Evolutionary conservation across 1,284 basidiomycete genomes (phyloP), one percentile per base, ranked within the genome.

Genomic region (Mycena citricolor): DNA sequence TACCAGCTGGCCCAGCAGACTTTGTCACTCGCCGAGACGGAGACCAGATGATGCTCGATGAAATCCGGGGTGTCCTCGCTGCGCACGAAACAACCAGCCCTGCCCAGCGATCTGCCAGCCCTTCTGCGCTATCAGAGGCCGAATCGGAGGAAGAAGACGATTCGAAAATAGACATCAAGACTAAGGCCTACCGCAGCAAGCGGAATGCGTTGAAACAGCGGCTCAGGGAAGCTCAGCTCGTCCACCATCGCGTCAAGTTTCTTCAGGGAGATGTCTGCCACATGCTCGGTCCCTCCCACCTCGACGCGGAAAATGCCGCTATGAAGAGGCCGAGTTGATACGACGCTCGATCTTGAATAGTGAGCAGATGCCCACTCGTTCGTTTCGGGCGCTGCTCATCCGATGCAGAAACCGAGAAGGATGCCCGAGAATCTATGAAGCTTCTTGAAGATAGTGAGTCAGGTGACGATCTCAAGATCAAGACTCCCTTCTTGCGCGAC

Each of bases 201-300:
- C 69, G 68, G 25, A 57, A 61, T 10, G 74, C 71, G 0, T 61
- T 88, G 26, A 70, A 75, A 41, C 62, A 72, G 36, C 75, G 86
- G 17, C 58, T 86, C 23, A 73, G 87, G 5, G 86, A 89, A 45
- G 73, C 63, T 22, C 66, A 69, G 20, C 68, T 90, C 31, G 64
- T 77, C 6, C 61, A 84, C 49, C 86, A 90, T 64, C 69, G 76
- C 32, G 72, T 85, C 31, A 77, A 80, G 48, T 89, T 90, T 61
- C 62, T 86, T 56, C 74, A 82, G 47, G 86, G 87, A 17, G 86
- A 89, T 56, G 70, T 81, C 2, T 79, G 79, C 49, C 83, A 89
- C 57, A 69, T 78, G 21, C 69, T 88, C 26, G 83, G 82, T 1
- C 61, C 67, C 21, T 61, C 62, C 8, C 61, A 74, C 44, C 59